Conservation (phyloP, 1,139 yeast genomes). For the Pichia sp. region DNA sequence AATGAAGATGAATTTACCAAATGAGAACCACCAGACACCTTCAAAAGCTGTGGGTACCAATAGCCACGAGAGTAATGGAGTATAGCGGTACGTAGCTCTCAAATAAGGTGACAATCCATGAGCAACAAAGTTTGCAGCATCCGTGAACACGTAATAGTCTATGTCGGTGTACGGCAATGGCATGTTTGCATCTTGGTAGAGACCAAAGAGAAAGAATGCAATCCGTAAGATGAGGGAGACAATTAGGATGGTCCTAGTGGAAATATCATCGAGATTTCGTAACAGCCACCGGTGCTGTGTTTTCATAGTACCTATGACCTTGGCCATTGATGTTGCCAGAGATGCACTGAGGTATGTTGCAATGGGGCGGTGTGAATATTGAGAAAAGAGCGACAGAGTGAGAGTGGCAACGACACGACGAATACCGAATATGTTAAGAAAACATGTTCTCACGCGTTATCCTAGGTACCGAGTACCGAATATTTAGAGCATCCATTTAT, state of each 20-base stretch:
- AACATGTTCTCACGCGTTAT: too few species aligned
- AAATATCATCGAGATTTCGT: too few species aligned
- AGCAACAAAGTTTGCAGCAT: constrained; percentile 73
- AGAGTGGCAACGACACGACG: too few species aligned
- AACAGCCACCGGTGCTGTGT: too few species aligned
- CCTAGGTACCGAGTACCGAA: too few species aligned
- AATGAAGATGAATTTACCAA: constrained; percentile 76
- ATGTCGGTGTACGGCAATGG: constrained; percentile 86
- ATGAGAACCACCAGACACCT: constrained; percentile 42
- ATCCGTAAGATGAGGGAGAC: constrained; percentile 32
- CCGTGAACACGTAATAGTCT: constrained; percentile 88
- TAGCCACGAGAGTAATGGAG: constrained; percentile 85
- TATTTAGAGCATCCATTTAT: too few species aligned
- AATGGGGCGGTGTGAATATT: too few species aligned
- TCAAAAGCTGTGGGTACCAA: constrained; percentile 51
- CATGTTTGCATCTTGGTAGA: constrained; percentile 78
- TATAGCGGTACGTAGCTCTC: constrained; percentile 86
- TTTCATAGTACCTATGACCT: too few species aligned
- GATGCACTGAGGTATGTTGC: too few species aligned
- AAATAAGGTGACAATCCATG: constrained; percentile 63
- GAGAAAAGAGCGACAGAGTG: too few species aligned
- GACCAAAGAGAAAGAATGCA: constrained; percentile 71
- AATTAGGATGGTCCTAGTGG: constrained; percentile 9
- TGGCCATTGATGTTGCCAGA: too few species aligned
- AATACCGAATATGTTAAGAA: too few species aligned